These are phyloP conservation scores for Avena insularis DNA, from an alignment of 176 grass and related monocot genomes.

Conservation along the genomic window DNA sequence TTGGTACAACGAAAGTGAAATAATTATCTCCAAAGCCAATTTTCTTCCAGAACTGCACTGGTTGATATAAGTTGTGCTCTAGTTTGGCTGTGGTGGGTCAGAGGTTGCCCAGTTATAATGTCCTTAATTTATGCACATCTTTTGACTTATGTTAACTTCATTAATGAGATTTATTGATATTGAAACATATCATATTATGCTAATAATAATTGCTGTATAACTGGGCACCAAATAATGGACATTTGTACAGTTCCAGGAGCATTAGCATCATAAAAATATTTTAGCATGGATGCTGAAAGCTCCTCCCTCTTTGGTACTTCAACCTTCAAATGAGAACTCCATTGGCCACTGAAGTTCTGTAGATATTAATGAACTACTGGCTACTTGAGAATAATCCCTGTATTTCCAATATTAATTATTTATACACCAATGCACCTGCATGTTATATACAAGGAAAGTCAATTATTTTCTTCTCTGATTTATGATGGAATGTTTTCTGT, in stretches of 20 bases:
- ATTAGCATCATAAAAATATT: conserved; percentile 3
- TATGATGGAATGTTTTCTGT: conserved; percentile 12
- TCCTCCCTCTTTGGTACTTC: not conserved
- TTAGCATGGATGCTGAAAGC: not conserved
- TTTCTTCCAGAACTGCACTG: not conserved
- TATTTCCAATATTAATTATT: conserved; percentile 5
- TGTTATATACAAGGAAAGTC: not conserved
- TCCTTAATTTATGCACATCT: not conserved
- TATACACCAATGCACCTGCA: conserved; percentile 23
- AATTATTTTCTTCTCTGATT: not conserved
- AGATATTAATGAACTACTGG: not conserved
- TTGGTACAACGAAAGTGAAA: not conserved
- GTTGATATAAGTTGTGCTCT: not conserved
- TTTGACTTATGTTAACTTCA: not conserved
- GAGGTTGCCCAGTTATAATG: not conserved
- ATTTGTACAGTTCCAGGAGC: not conserved
- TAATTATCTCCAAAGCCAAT: not conserved
- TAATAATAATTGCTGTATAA: not conserved
- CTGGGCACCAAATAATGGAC: not conserved
- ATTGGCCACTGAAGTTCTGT: not conserved
- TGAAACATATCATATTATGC: not conserved
- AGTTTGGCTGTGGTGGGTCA: not conserved
- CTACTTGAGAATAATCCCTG: not conserved
- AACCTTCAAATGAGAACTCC: not conserved
- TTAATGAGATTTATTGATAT: not conserved